Base-by-base conservation (phyloP, 176 grass and related monocot genomes). In the Saccharum officinarum region DNA sequence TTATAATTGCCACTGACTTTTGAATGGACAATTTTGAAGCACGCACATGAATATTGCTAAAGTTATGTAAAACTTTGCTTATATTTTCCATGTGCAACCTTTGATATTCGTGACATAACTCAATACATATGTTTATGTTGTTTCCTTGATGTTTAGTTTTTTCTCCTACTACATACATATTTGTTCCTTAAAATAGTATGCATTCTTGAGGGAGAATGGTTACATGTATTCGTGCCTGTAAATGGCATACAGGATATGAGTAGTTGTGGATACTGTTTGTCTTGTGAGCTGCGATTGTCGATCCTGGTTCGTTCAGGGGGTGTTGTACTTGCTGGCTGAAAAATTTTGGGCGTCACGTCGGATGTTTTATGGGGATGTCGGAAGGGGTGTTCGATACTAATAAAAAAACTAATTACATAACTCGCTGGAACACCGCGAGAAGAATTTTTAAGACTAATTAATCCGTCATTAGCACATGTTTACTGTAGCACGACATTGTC, bases 71-170 rank as follows among this genome's bases (percentile, higher is more conserved):
- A 68, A 85, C 2, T 59, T 65, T 41, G 20, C 50, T 75, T 75
- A n/a, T 40, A n/a, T 10, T 9, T 14, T 62, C 28, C 28, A 33
- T 9, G 26, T 20, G 0, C 6, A 20, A 67, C 55, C 55, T 60
- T 23, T 23, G 20, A 23, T 23, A 8, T 60, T 3, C 0, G 0
- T 18, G 65, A 17, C 22, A 49, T 78, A 11, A 5, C 25, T n/a
- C 8, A 37, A 26, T 42, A 49, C 15, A 5, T 15, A 49, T 49
- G 46, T 22, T n/a, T 28, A 1, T 76, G 23, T 26, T 84, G 14
- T 20, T 39, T 52, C 6, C 55, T 55, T 86, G 68, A 28, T 86
- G 60, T 79, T 86, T 79, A 23, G 4, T 34, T 26, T 62, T 60
- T 20, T 50, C 15, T 45, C 14, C 14, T 18, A 10, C 12, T 17